Evolutionary conservation across 2,329 filamentous ascomycete genomes (phyloP).

Genomic region (Fusarium praegraminearum): DNA sequence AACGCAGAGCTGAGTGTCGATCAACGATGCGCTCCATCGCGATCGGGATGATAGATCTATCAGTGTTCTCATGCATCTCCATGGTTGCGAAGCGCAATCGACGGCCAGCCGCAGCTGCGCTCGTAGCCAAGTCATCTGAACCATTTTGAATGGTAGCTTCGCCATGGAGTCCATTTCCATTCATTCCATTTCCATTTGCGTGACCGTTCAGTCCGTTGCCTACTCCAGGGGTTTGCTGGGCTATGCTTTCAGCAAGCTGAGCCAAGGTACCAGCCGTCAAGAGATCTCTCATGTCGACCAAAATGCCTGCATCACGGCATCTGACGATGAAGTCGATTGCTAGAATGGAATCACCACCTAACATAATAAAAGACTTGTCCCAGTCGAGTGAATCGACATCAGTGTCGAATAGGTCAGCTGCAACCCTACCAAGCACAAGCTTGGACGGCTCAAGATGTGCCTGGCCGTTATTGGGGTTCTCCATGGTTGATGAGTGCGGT

Average conservation of each 20-base stretch:
- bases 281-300: constrained; percentile 7
- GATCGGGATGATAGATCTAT: neutral
- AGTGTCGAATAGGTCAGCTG: constrained; percentile 11
- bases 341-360: constrained; percentile 16
- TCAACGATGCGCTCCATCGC: constrained; percentile 4
- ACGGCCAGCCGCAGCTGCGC: neutral
- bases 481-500: constrained; percentile 2
- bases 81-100: constrained; percentile 11
- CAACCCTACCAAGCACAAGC: constrained; percentile 11
- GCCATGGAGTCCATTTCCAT: constrained; percentile 2
- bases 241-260: constrained; percentile 6
- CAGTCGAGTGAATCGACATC: constrained; percentile 8
- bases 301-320: constrained; percentile 10
- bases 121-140: constrained; percentile 6
- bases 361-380: constrained; percentile 10
- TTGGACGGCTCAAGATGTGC: constrained; percentile 9
- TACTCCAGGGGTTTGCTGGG: neutral
- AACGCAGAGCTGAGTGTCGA: constrained; percentile 7
- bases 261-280: constrained; percentile 6
- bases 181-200: constrained; percentile 8
- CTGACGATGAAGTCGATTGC: constrained; percentile 13
- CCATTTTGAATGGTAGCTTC: neutral
- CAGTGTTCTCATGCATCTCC: constrained; percentile 4
- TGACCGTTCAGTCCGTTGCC: constrained; percentile 1
- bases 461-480: constrained; percentile 2